phyloP scores from a whole-genome alignment of 1,139 yeast genomes.

The Saccharomycopsis crataegensis region DNA sequence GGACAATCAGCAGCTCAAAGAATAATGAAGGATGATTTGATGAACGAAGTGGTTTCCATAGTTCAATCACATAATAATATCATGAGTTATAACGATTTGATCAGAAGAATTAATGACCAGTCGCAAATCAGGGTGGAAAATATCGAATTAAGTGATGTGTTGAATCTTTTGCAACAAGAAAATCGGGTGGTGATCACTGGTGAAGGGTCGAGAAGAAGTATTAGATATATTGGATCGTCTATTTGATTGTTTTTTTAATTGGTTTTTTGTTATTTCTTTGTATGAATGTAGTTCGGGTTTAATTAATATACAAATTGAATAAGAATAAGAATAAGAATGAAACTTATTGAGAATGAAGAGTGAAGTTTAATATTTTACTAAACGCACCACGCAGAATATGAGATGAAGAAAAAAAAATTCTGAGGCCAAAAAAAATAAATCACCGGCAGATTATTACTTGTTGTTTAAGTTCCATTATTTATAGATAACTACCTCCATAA shows the following conservation, averaged over 20 bases:
- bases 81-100: conserved; percentile 56
- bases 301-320: too few species aligned
- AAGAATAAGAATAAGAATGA: neutral
- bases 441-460: too few species aligned
- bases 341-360: too few species aligned
- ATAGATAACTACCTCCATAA: neutral
- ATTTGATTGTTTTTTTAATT: neutral
- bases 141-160: conserved; percentile 58
- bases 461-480: neutral
- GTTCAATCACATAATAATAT: conserved; percentile 33
- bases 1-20: conserved; percentile 91
- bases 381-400: neutral
- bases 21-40: conserved; percentile 66
- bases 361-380: too few species aligned
- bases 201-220: conserved; percentile 54
- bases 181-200: conserved; percentile 68
- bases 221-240: conserved; percentile 6
- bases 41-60: conserved; percentile 48
- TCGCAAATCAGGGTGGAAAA: conserved; percentile 65
- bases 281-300: neutral
- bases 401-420: neutral
- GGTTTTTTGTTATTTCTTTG: neutral
- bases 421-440: neutral
- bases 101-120: conserved; percentile 59
- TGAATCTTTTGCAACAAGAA: conserved; percentile 68